These are phyloP conservation scores for Albugo laibachii DNA, from an alignment of 352 stramenopile genomes.

Conservation along the genomic window DNA sequence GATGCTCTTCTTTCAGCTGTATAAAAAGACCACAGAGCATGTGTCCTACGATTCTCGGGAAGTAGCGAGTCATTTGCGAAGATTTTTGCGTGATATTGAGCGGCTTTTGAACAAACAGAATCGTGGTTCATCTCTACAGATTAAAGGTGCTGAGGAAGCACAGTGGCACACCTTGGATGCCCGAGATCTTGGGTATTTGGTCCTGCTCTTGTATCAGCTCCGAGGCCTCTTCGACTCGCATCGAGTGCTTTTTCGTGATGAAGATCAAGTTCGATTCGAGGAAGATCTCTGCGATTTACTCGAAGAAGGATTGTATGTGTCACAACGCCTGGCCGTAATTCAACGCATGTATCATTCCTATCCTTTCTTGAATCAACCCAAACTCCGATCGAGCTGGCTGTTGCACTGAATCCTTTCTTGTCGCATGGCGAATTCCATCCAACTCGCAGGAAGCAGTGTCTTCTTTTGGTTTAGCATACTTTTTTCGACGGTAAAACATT, in stretches of 20 bases:
- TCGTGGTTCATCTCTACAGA: constrained; percentile 3
- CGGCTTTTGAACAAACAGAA: constrained; percentile 73
- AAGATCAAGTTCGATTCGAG: constrained; percentile 59
- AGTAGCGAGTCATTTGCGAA: constrained; percentile 53
- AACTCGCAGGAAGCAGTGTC: too few relatives aligned
- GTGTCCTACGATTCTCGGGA: constrained; percentile 59
- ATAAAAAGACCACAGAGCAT: constrained; percentile 55
- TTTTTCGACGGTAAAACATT: constrained; percentile 75
- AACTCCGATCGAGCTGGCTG: constrained; percentile 27
- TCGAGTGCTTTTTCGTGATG: constrained; percentile 38
- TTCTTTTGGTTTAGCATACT: constrained; percentile 29
- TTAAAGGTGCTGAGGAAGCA: constrained; percentile 5
- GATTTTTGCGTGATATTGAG: constrained; percentile 68
- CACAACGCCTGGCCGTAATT: constrained; percentile 68
- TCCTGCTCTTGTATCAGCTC: constrained; percentile 58
- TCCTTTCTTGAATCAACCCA: constrained; percentile 48
- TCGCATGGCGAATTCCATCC: too few relatives aligned
- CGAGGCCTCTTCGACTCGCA: constrained; percentile 56
- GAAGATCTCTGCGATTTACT: constrained; percentile 69
- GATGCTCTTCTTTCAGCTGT: constrained; percentile 41
- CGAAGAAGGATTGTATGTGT: constrained; percentile 45
- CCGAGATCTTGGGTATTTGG: constrained; percentile 47
- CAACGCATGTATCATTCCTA: constrained; percentile 77
- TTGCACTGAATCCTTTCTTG: constrained; percentile 4
- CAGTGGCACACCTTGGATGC: constrained; percentile 18